phyloP scores from a whole-genome alignment of 139 green algal genomes.

The Gonium pectorale region DNA sequence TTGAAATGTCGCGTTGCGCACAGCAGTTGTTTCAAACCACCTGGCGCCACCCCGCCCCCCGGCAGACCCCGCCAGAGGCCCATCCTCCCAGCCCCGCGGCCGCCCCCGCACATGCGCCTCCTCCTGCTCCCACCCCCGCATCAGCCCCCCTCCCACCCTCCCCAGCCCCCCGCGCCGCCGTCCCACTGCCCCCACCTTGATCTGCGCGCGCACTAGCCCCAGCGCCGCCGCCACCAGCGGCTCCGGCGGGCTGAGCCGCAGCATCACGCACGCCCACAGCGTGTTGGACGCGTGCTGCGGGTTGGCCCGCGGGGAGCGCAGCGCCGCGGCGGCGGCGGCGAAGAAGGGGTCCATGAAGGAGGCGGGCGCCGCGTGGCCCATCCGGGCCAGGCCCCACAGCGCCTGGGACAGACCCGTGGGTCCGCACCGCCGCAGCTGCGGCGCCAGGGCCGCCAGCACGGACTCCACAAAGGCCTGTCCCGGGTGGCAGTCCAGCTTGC shows the following conservation, averaged over 20 bases:
- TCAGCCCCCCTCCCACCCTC: neutral
- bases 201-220: neutral
- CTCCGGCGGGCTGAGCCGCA: constrained; percentile 7
- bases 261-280: constrained; percentile 28
- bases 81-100: too few species aligned
- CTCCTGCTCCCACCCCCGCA: neutral
- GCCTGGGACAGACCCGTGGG: constrained; percentile 31
- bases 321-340: neutral
- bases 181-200: constrained; percentile 4
- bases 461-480: neutral
- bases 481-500: constrained; percentile 36
- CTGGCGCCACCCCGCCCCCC: too few species aligned
- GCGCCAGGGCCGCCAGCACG: constrained; percentile 4
- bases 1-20: too few species aligned
- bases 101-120: too few species aligned
- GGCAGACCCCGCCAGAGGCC: too few species aligned
- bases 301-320: constrained; percentile 1
- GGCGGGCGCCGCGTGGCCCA: neutral
- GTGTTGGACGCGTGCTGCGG: constrained; percentile 33
- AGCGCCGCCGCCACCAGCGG: neutral
- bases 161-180: neutral
- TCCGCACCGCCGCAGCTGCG: neutral
- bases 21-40: too few species aligned
- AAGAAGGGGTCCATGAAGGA: neutral
- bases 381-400: constrained; percentile 35